Conservation (phyloP, 805 yeast genomes). For the Metschnikowia kofuensis region DNA sequence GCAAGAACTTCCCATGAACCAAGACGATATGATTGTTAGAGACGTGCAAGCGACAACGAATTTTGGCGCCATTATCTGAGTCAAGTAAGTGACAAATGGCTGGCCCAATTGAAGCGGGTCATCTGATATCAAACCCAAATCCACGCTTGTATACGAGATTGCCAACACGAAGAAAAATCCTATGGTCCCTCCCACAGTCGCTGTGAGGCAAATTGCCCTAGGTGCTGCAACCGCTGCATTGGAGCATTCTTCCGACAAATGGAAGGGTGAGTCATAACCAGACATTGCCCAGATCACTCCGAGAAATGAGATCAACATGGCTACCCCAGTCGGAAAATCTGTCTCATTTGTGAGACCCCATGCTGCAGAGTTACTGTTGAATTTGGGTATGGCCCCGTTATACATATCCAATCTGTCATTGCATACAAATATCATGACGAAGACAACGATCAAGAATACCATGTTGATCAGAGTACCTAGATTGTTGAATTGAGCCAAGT, state of each 20-base stretch:
- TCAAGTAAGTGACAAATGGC: constrained; percentile 55
- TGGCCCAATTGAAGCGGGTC: constrained; percentile 53
- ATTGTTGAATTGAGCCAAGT: constrained; percentile 50
- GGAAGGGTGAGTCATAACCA: constrained; percentile 75
- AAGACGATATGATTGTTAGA: constrained; percentile 43
- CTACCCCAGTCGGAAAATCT: constrained; percentile 62
- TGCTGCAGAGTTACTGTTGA: constrained; percentile 46
- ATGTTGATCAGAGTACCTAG: constrained; percentile 50
- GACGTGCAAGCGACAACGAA: constrained; percentile 43
- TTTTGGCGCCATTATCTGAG: constrained; percentile 44
- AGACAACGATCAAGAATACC: constrained; percentile 48
- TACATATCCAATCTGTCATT: constrained; percentile 39
- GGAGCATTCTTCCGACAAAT: constrained; percentile 68
- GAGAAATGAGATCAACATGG: constrained; percentile 53
- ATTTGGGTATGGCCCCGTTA: constrained; percentile 40
- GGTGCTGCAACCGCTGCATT: constrained; percentile 66
- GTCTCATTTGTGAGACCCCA: constrained; percentile 59
- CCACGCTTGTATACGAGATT: constrained; percentile 58
- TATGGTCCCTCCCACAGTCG: constrained; percentile 51
- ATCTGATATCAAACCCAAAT: constrained; percentile 43
- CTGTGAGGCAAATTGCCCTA: constrained; percentile 60
- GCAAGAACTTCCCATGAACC: constrained; percentile 55
- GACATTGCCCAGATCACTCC: constrained; percentile 73
- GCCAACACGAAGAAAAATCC: constrained; percentile 60
- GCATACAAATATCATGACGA: constrained; percentile 52